Percentiles rank a stretch among this genome's conserved stretches.
These are phyloP conservation scores for Parsonsia alboflavescens DNA, from an alignment of 257 asterid genomes.

Conservation along the genomic window DNA sequence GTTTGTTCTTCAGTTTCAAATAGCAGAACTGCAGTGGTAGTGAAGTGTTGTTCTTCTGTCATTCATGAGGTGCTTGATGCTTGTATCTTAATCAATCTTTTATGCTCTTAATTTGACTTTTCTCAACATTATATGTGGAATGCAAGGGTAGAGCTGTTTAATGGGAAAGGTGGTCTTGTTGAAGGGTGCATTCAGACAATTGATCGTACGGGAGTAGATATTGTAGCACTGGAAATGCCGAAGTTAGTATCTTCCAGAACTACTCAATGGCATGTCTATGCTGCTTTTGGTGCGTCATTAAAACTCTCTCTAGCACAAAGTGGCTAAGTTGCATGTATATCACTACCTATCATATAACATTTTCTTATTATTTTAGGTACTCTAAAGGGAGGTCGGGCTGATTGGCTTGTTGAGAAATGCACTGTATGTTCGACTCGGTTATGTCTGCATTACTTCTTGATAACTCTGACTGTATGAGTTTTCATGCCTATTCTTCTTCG, in stretches of 20 bases:
- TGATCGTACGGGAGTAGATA: constrained; percentile 63
- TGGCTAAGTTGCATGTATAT: not conserved
- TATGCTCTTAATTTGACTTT: constrained; percentile 4
- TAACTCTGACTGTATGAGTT: not conserved
- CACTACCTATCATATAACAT: not conserved
- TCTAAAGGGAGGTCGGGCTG: constrained; percentile 95
- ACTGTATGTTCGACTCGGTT: constrained; percentile 51
- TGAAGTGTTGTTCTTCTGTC: not conserved
- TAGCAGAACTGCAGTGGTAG: not conserved
- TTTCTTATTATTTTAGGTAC: constrained; percentile 47
- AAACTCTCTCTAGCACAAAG: not conserved
- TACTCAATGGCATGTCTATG: constrained; percentile 83
- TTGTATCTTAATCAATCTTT: not conserved
- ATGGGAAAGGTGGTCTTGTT: constrained; percentile 85
- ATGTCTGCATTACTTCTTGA: constrained; percentile 18
- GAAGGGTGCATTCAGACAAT: constrained; percentile 74
- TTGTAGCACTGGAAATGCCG: constrained; percentile 62
- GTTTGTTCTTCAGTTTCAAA: not conserved
- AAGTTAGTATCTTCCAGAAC: constrained; percentile 40
- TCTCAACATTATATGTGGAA: constrained; percentile 20
- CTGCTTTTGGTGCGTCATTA: constrained; percentile 75
- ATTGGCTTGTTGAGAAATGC: constrained; percentile 99
- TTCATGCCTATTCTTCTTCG: constrained; percentile 10
- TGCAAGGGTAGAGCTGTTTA: constrained; percentile 89
- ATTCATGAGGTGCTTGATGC: not conserved